Evolutionary conservation across 805 yeast genomes (phyloP), one percentile per base, ranked within the genome.

Genomic region (Kodamaea sagamina): DNA sequence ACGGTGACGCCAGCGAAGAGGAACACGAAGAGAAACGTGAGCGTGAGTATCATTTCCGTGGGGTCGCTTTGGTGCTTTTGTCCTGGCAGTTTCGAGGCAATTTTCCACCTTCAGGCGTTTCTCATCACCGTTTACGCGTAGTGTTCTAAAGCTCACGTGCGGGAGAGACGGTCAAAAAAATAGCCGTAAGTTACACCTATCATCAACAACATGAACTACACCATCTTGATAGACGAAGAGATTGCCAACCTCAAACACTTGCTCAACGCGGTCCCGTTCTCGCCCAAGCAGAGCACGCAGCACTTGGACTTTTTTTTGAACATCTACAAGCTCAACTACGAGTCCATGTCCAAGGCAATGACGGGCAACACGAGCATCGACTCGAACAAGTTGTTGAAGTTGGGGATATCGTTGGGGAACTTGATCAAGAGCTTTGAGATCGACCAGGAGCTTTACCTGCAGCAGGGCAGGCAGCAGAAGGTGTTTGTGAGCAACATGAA

Each of bases 391-490:
- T 56, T 71, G 22, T 49, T 71, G 35, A 71, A 71, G 50, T 50
- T 71, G 24, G 71, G 71, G 13, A 68, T 71, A 19, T 68, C 74
- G 26, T 57, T 71, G 22, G 76, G 76, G 1, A 70, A 68, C 49
- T 53, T 70, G 25, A 46, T 69, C 32, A 67, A 67, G 44, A 54
- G 71, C 8, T 53, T 63, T 32, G 64, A 64, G 42, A 42, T 54
- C 18, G 74, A 71, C 46, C 65, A 67, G 46, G 68, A 65, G 19
- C 43, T 49, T 26, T 51, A 53, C 32, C 53, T 47, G 16, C 63
- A 59, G 39, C 67, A 59, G 42, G 58, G 55, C 34, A 45, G 49
- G 24, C 62, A 53, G 38, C 58, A 52, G 27, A 51, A 44, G 29
- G 32, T 47, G 19, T 29, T 29, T 29, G 35, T 49, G 51, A 38